Base-by-base conservation (phyloP, 768 basidiomycete genomes). In the Termitomyces sp. region DNA sequence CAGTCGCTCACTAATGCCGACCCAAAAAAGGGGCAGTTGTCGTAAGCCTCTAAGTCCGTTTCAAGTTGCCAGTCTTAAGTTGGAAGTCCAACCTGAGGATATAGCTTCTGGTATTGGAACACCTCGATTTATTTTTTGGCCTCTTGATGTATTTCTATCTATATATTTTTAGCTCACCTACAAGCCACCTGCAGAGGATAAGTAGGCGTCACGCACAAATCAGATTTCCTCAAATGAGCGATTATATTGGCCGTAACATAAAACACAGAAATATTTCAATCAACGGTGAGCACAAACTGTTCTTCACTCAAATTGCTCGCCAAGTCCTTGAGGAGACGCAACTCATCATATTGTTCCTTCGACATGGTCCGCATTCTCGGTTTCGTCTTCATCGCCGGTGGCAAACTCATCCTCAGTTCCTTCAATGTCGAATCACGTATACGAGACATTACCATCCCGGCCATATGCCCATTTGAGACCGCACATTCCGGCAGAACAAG, bases 401-500 rank as follows among this genome's bases (percentile, higher is more conserved):
- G 18, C 0, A 56, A 48, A 35, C 62, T 50, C 12, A 64, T 40
- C 28, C 33, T 64, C 46, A 61, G 22, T 22, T 42, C 50, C 36
- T 55, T 50, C 4, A 65, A 56, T 6, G 32, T 40, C 11, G 55
- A 54, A 36, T 40, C 15, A 28, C 24, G 24, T 40, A 15, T 15
- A 33, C 55, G 60, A 24, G 60, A 56, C 12, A 11, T 7, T 0
- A 62, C 50, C 58, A 62, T 65, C 7, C 3, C 16, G 3, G 16
- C 16, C n/a, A 62, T 28, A 9, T 36, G 6, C 22, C 60, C 58
- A n/a, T 52, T 36, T 3, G 57, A 45, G 18, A 44, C 50, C 35
- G 3, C 15, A 40, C 57, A 62, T 1, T 51, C 44, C 0, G 64
- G 55, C 7, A 65, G 33, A 12, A 51, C 50, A 12, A 65, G 58